Base-by-base conservation (phyloP, 2,329 filamentous ascomycete genomes). In the Colletotrichum sp. region DNA sequence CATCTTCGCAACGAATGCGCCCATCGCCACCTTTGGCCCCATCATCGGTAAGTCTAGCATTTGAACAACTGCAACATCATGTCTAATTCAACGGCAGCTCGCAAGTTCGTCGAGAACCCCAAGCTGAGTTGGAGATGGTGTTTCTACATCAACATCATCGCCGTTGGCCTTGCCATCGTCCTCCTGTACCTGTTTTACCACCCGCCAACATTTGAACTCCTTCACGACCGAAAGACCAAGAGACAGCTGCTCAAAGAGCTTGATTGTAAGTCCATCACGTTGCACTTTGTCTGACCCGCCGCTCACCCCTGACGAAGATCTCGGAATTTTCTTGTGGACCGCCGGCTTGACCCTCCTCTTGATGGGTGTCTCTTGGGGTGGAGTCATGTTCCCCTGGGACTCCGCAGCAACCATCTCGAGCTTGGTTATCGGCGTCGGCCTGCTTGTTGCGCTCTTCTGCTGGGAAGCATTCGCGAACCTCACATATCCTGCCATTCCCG, bases 301-400 rank as follows among this genome's bases (percentile, higher is more conserved):
- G 4, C 32, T 77, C 6, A 77, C 32, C 3, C 22, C 4, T 5
- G 22, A 7, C 18, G 28, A 48, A 76, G 73, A 86, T 79, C 65
- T 86, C 44, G 88, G 88, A 5, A 85, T 87, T 48, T 83, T 87
- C 78, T 82, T 89, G 52, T 89, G 85, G 82, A 86, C 85, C 10
- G 83, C 83, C 7, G 86, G 87, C 6, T 84, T 88, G 3, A 85
- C 85, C 7, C 80, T 89, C 1, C 84, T 89, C 71, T 81, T 89
- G 10, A 85, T 89, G 77, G 87, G 87, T 7, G 81, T 89, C 70
- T 87, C 85, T 28, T 88, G 86, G 81, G 86, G 86, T 24, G 86
- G 86, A 22, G 80, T 78, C 65, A 82, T 85, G 57, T 87, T 87
- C 77, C 82, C 85, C 4, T 88, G 86, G 86, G 84, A 81, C n/a